phyloP scores from a whole-genome alignment of 164 flowering plant genomes.

The Stephania japonica region DNA sequence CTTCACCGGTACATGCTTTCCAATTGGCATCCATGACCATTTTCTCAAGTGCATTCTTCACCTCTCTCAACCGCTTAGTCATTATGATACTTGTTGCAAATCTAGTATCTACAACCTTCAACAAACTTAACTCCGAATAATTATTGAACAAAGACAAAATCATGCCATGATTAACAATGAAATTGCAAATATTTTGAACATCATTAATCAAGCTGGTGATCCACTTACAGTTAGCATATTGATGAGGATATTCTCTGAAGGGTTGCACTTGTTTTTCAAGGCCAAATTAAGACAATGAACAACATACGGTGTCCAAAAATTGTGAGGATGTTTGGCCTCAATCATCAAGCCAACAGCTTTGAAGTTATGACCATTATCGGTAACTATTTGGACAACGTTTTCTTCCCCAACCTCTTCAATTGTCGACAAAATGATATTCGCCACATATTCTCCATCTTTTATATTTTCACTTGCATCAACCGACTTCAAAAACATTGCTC shows the following conservation, averaged over 20 bases:
- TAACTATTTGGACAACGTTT: slow-evolving; percentile 3
- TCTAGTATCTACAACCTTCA: background rate
- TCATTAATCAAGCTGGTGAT: background rate
- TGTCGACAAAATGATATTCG: background rate
- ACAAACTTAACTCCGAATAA: background rate
- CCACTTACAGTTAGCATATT: background rate
- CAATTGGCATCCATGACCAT: no score
- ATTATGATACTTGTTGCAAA: slow-evolving; percentile 3
- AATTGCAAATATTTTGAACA: background rate
- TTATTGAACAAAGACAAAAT: slow-evolving; percentile 2
- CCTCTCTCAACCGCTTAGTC: background rate
- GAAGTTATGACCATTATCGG: background rate
- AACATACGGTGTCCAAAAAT: slow-evolving; percentile 7
- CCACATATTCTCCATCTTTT: background rate
- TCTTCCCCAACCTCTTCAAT: background rate
- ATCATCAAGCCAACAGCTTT: background rate
- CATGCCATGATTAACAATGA: slow-evolving; percentile 6
- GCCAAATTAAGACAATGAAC: slow-evolving; percentile 4
- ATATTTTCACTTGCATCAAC: background rate
- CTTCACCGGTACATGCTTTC: no score
- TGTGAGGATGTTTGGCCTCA: slow-evolving; percentile 2
- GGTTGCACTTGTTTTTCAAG: slow-evolving; percentile 3
- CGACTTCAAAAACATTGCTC: background rate
- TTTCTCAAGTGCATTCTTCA: no score
- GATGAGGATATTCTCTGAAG: background rate